Base-by-base conservation (phyloP, 139 green algal genomes). In the Closterium sp. region DNA sequence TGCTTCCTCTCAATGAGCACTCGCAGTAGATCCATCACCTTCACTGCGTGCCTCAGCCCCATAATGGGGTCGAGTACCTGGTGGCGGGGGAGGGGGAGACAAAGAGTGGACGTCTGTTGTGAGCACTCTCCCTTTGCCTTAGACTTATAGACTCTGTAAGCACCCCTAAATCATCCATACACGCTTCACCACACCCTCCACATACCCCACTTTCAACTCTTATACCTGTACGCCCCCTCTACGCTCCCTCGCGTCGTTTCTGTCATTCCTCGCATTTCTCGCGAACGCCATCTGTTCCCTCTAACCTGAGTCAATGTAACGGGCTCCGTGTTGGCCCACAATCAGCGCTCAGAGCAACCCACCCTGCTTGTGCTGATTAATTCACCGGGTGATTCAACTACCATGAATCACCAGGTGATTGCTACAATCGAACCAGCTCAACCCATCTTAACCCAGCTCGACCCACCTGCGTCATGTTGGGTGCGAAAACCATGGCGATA, bases 401-500 rank as follows among this genome's bases (percentile, higher is more conserved):
- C 32, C 32, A 38, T 50, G 38, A 50, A 50, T 50, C n/a, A n/a
- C n/a, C n/a, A n/a, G n/a, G n/a, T n/a, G n/a, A n/a, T n/a, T n/a
- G n/a, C n/a, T n/a, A n/a, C n/a, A n/a, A 5, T 70, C 5, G 10
- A 70, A 0, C 45, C 45, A 70, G 11, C 45, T 19, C 45, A 70
- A 13, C 45, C 45, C 9, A 13, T 0, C 45, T 22, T 13, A 1
- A 19, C 45, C 45, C 45, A 70, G 88, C 17, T 89, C 30, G 19
- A 45, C 90, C 13, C 34, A 93, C 90, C 84, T 85, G 79, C 32
- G 87, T 88, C 86, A 93, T 91, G 88, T 93, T 93, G 87, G 91
- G 91, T n/a, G 91, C 91, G 73, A 93, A 93, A 2, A 93, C 91
- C 70, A 90, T 93, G 62, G 91, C 91, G 31, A 91, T 91, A 86